Evolutionary conservation across 331 rosid species (phyloP), one percentile per base, ranked within the genome.

Genomic region (Erythrophleum ivorense): DNA sequence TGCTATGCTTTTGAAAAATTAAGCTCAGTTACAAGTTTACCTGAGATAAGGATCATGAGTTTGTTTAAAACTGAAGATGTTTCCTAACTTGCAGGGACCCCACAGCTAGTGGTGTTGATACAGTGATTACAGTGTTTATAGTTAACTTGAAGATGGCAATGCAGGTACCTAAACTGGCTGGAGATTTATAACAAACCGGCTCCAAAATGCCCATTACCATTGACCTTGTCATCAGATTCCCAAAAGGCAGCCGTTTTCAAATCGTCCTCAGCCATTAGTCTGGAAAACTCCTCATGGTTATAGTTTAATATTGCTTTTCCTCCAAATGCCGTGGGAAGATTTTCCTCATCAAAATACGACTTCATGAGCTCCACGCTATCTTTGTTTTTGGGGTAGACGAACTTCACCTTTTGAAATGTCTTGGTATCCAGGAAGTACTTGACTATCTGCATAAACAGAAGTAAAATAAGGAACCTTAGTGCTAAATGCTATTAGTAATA

Each of bases 301-400:
- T 95, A 93, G 38, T 82, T 78, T 84, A 93, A 63, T 40, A 60
- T 74, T 80, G 97, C 95, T 80, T 86, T 89, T 69, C 98, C 98
- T 81, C 98, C 98, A 79, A 90, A 89, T 81, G 88, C 92, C 4
- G 72, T 84, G 7, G 98, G 97, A 75, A 93, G 98, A 82, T 95
- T 95, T 58, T 93, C 93, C 88, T 89, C 94, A 5, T 95, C 98
- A 53, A 91, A 95, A 69, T 87, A 88, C 3, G 94, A 91, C 73
- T 77, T 86, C 98, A 91, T 95, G 64, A 95, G 90, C 78, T 95
- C 97, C 41, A 89, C 91, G 33, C 98, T 91, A 21, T 90, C 92
- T 54, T 84, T 87, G 52, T 87, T 74, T 68, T 90, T 91, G 15
- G 97, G 94, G 84, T 89, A 93, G 12, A 88, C 93, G 71, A 93